Conservation (phyloP, 306 rosid species). For the Corylus heterophylla region DNA sequence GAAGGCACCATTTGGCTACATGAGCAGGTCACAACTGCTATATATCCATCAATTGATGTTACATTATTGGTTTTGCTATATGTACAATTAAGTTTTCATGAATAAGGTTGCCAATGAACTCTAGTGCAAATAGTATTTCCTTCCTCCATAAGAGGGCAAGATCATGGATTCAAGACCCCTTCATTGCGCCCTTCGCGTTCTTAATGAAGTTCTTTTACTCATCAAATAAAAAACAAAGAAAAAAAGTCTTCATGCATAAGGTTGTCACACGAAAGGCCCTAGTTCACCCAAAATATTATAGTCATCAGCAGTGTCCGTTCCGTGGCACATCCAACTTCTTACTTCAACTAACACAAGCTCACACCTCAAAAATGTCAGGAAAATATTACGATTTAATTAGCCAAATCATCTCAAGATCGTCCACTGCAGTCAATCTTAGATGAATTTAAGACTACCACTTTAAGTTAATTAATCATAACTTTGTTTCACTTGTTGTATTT, state of each 20-base stretch:
- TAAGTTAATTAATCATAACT: background rate
- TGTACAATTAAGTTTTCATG: background rate
- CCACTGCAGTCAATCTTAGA: background rate
- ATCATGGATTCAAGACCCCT: background rate
- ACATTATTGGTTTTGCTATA: background rate
- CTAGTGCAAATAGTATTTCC: background rate
- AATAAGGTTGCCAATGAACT: background rate
- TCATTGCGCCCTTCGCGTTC: no score
- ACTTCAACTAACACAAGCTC: background rate
- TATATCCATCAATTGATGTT: background rate
- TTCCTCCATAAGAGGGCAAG: background rate
- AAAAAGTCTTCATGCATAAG: background rate
- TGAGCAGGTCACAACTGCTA: background rate
- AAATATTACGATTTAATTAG: background rate
- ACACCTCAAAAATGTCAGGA: background rate
- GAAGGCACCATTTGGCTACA: background rate
- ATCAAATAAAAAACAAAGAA: no score
- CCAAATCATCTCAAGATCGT: background rate
- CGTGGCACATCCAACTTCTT: background rate
- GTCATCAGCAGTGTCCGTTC: background rate
- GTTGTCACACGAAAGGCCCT: background rate
- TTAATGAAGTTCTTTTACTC: no score
- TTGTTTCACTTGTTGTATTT: background rate
- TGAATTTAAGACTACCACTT: background rate
- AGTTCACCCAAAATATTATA: background rate